Conservation (phyloP, 306 rosid genomes). For the Trichosanthes cucumerina region DNA sequence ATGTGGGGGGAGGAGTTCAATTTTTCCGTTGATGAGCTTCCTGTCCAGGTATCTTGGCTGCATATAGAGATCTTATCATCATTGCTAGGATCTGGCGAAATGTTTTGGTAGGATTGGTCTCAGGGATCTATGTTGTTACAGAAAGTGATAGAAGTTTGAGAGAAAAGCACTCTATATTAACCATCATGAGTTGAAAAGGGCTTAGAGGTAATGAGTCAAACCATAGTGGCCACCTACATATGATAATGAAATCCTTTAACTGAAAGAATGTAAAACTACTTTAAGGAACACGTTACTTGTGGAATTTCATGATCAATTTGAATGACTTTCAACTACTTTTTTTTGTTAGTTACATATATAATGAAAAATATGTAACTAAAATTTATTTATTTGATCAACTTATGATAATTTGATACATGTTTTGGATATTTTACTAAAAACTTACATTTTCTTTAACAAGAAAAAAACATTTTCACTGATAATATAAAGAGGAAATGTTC, state of each 20-base stretch:
- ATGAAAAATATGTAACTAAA: neutral
- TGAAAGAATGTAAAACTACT: neutral
- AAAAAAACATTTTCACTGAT: too few relatives aligned
- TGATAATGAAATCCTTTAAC: neutral
- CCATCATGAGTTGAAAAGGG: neutral
- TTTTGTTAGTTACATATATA: too few relatives aligned
- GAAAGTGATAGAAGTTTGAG: neutral
- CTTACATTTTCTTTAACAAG: too few relatives aligned
- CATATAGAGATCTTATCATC: neutral
- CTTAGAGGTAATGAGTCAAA: neutral
- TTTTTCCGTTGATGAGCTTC: conserved; percentile 91
- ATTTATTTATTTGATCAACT: neutral
- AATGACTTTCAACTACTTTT: neutral
- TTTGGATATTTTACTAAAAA: neutral
- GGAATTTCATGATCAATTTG: neutral
- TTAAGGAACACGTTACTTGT: neutral
- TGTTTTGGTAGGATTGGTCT: neutral
- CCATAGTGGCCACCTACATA: neutral
- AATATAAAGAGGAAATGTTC: too few relatives aligned
- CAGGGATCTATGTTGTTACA: neutral
- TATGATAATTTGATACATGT: neutral
- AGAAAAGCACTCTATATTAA: neutral
- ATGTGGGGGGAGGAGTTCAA: conserved; percentile 99
- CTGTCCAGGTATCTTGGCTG: conserved; percentile 55
- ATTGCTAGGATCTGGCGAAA: neutral